Evolutionary conservation across 495 filamentous ascomycete genomes (phyloP).

Genomic region (Thermochaetoides thermophila): DNA sequence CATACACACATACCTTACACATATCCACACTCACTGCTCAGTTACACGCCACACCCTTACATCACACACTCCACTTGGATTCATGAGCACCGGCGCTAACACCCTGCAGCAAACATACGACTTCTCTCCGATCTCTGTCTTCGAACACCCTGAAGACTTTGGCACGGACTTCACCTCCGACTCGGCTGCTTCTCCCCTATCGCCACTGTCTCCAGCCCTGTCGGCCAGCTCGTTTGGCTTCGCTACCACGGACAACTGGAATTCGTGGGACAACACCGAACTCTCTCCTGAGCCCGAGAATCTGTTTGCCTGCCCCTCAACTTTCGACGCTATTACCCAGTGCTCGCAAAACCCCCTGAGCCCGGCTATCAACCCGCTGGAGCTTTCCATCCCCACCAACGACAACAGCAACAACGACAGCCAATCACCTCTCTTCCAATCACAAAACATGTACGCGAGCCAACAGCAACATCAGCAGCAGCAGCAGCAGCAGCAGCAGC

Average conservation of each 20-base stretch:
- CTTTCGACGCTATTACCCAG: too few species aligned
- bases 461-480: neutral
- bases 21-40: too few species aligned
- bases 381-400: conserved; percentile 8
- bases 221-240: conserved; percentile 14
- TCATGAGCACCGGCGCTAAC: conserved; percentile 4
- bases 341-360: conserved; percentile 2
- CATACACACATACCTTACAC: too few species aligned
- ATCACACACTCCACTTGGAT: neutral
- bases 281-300: conserved; percentile 8
- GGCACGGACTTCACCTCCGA: conserved; percentile 18
- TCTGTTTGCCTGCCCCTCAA: conserved; percentile 6
- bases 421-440: conserved; percentile 6
- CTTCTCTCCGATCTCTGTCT: conserved; percentile 15
- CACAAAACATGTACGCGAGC: conserved; percentile 4
- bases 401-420: neutral
- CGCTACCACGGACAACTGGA: conserved; percentile 11
- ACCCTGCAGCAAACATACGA: conserved; percentile 8
- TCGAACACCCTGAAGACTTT: conserved; percentile 13
- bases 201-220: conserved; percentile 14
- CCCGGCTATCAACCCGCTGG: conserved; percentile 20
- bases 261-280: conserved; percentile 9
- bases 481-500: conserved; percentile 1
- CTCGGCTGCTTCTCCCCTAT: conserved; percentile 14
- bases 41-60: too few species aligned